phyloP scores from a whole-genome alignment of 257 asterid genomes.

The Pogostemon cablin region DNA sequence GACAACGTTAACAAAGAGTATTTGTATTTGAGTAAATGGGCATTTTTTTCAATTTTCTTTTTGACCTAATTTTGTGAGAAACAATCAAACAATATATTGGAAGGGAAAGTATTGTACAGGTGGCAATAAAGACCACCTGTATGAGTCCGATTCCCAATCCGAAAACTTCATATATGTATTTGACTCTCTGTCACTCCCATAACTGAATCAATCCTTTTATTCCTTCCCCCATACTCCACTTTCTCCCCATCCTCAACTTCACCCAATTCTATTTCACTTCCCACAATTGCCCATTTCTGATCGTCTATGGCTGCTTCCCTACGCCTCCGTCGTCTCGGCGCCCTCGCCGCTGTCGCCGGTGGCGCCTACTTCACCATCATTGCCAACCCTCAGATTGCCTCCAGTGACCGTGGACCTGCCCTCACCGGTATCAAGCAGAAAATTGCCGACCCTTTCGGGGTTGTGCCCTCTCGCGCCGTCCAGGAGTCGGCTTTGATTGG shows the following conservation, averaged over 20 bases:
- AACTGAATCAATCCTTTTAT: conserved; percentile 41
- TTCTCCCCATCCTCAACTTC: conserved; percentile 28
- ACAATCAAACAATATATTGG: no score
- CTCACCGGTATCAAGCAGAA: conserved; percentile 46
- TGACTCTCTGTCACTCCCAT: conserved; percentile 36
- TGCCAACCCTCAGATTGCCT: conserved; percentile 54
- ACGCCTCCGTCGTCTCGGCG: conserved; percentile 82
- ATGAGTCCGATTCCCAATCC: conserved; percentile 37
- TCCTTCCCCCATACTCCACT: conserved; percentile 33
- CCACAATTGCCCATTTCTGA: conserved; percentile 8
- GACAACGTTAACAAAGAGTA: no score
- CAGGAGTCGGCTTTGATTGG: conserved; percentile 81
- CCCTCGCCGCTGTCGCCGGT: conserved; percentile 64
- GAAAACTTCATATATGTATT: conserved; percentile 27
- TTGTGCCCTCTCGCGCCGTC: conserved; percentile 62
- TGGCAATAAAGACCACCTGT: no score
- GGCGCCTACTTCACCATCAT: conserved; percentile 59
- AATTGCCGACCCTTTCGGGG: conserved; percentile 65
- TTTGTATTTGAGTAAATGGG: no score
- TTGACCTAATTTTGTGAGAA: no score
- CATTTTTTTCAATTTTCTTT: no score
- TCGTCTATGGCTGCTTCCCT: conserved; percentile 57
- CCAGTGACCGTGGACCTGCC: conserved; percentile 62
- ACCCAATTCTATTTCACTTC: background rate
- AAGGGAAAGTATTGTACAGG: no score